A percentile compares a stretch with the other conserved stretches of the same genome.
Evolutionary conservation across 2,329 filamentous ascomycete species (phyloP).

Genomic region (Sporothrix variecibatus): DNA sequence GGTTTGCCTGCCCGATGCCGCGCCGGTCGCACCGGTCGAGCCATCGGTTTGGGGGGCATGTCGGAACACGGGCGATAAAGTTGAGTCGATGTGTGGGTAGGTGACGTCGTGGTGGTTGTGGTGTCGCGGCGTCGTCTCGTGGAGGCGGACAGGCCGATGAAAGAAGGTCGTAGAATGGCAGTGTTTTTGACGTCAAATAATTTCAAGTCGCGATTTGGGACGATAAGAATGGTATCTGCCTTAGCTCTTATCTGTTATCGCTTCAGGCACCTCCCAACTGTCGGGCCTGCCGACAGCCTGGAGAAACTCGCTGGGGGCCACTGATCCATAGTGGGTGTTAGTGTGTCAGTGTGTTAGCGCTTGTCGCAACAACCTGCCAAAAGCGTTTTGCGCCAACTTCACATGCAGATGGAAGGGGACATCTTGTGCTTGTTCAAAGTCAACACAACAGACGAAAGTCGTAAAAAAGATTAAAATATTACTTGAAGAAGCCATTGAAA

Average conservation of each 20-base stretch:
- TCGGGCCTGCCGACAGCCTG: neutral
- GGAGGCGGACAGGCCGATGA: neutral
- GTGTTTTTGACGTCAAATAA: neutral
- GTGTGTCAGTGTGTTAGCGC: neutral
- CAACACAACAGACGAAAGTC: neutral
- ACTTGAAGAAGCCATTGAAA: neutral
- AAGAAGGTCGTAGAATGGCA: neutral
- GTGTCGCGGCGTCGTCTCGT: neutral
- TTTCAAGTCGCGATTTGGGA: neutral
- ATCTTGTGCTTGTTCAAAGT: neutral
- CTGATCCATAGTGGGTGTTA: neutral
- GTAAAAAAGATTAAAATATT: neutral
- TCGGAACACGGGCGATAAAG: constrained; percentile 21
- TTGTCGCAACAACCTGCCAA: neutral
- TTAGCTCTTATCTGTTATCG: neutral
- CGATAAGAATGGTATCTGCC: neutral
- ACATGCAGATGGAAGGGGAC: neutral
- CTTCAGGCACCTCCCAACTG: neutral
- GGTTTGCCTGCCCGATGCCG: constrained; percentile 87
- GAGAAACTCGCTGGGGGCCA: neutral
- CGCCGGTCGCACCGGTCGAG: constrained; percentile 77
- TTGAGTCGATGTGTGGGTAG: neutral
- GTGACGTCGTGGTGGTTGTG: neutral
- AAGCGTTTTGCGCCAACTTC: neutral
- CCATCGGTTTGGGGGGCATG: constrained; percentile 85